Conservation (phyloP, 306 rosid species). For the Pterocarpus santalinus region DNA sequence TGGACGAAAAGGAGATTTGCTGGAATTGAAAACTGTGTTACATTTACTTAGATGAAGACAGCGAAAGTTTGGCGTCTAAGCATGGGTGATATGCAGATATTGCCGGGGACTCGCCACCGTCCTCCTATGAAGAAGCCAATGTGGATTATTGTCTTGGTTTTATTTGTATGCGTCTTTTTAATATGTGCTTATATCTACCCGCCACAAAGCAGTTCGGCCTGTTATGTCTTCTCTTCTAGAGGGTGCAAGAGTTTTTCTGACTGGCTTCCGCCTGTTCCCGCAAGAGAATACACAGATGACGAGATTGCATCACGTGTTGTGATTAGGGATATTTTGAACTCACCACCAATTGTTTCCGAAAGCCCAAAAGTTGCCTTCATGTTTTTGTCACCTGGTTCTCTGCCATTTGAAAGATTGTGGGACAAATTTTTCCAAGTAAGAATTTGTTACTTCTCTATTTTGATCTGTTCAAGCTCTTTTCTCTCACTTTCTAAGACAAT, state of each 20-base stretch:
- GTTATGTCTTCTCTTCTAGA: constrained; percentile 86
- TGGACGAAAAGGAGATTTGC: constrained; percentile 32
- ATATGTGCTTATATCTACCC: constrained; percentile 90
- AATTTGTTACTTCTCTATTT: constrained; percentile 40
- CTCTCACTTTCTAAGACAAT: not conserved
- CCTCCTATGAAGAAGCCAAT: constrained; percentile 79
- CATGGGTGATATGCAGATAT: constrained; percentile 81
- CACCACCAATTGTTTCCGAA: constrained; percentile 54
- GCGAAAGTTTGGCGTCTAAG: constrained; percentile 73
- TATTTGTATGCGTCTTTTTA: constrained; percentile 79
- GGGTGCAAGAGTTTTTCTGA: constrained; percentile 72
- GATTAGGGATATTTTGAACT: constrained; percentile 75
- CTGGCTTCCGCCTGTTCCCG: constrained; percentile 94
- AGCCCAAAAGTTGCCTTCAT: constrained; percentile 89
- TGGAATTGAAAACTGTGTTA: constrained; percentile 57
- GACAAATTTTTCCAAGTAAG: constrained; percentile 92
- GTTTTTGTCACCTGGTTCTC: constrained; percentile 88
- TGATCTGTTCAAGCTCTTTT: not conserved
- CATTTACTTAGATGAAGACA: constrained; percentile 76
- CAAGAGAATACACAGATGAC: constrained; percentile 78
- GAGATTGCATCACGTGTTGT: constrained; percentile 88
- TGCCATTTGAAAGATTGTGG: constrained; percentile 96
- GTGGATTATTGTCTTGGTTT: constrained; percentile 92
- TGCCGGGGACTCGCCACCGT: constrained; percentile 90
- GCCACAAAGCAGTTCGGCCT: constrained; percentile 70